Conservation (phyloP, 352 stramenopile genomes). For the Globisporangium viniferum region DNA sequence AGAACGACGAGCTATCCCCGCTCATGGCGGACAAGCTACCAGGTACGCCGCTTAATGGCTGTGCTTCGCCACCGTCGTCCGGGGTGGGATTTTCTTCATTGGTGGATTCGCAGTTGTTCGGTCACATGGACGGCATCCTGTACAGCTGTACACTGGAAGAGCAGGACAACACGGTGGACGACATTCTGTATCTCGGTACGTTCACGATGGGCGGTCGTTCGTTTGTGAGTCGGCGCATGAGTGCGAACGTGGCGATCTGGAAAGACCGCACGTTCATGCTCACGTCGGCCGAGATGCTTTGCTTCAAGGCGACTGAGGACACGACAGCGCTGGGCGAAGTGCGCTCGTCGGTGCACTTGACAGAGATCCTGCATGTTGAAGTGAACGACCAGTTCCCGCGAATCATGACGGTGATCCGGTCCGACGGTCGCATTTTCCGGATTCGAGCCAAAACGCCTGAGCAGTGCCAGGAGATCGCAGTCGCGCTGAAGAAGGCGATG, state of each 20-base stretch:
- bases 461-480: constrained; percentile 60
- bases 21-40: constrained; percentile 21
- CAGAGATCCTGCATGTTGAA: constrained; percentile 76
- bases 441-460: constrained; percentile 61
- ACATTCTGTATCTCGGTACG: constrained; percentile 73
- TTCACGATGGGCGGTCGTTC: constrained; percentile 76
- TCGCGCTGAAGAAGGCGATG: constrained; percentile 49
- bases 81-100: background rate
- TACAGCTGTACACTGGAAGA: constrained; percentile 73
- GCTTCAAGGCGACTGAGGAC: constrained; percentile 60
- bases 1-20: constrained; percentile 33
- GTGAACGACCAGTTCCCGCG: constrained; percentile 67
- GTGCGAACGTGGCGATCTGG: constrained; percentile 70
- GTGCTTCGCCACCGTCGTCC: constrained; percentile 2
- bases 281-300: constrained; percentile 71
- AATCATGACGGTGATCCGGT: constrained; percentile 72
- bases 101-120: constrained; percentile 22
- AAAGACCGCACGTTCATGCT: constrained; percentile 80
- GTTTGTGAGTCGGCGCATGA: constrained; percentile 66
- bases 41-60: constrained; percentile 5
- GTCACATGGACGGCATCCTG: constrained; percentile 57
- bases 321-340: constrained; percentile 58
- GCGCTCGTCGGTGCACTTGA: constrained; percentile 65
- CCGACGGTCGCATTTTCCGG: constrained; percentile 69
- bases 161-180: constrained; percentile 76